Base-by-base conservation (phyloP, 257 asterid genomes). In the Capsicum baccatum region DNA sequence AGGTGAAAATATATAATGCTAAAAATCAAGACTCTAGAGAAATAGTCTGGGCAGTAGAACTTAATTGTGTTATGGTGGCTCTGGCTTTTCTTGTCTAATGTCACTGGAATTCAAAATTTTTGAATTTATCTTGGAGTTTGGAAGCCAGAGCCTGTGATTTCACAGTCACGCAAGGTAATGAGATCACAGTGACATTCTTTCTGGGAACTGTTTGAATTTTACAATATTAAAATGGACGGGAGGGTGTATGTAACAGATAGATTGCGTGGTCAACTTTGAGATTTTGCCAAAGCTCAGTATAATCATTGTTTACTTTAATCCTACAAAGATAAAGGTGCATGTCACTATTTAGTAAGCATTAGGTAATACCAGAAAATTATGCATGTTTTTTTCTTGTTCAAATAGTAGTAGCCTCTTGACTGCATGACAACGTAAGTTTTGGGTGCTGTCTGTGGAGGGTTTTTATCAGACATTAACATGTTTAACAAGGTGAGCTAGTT, bases 91-190 rank as follows among this genome's bases (percentile, higher is more conserved):
- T 58, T 47, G 14, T 83, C 59, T 79, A 39, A 78, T 54, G 19
- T 54, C 64, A 78, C 50, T 2, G 64, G 50, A 78, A 33, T 78
- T 54, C 14, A 33, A 15, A 37, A 26, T 14, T 15, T 2, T 14
- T 68, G 52, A 68, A 68, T 47, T 64, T 54, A 78, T 54, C 26
- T 26, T 33, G 39, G 42, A 63, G 71, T 62, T 59, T 69, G 58
- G 26, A 26, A 56, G 50, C 64, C 10, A 16, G 35, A 82, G 76
- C 70, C 55, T 11, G 85, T 83, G 86, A 83, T 83, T 88, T 89
- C 85, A 71, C 89, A 85, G 84, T 69, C 76, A n/a, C 70, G 48
- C 66, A 57, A 88, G 52, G 73, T 63, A 78, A 76, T 64, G 86
- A 84, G 82, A 74, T 74, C 59, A 37, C 17, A 17, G 62, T 79